Evolutionary conservation across 2,329 filamentous ascomycete species (phyloP).

Genomic region (Phyllosticta paracitricarpa): DNA sequence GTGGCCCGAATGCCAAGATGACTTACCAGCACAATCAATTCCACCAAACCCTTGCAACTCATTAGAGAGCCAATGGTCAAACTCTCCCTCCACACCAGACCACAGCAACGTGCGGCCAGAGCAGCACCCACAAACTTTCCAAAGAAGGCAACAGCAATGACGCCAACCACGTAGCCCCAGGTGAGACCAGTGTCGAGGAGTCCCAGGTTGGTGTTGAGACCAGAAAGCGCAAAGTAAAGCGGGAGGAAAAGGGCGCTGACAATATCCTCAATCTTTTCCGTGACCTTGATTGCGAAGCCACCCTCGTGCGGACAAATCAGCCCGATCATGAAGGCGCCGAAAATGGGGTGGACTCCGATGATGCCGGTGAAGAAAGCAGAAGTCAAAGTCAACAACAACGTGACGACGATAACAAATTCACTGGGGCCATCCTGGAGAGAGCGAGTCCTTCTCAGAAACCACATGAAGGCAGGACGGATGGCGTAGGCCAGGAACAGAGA

Average conservation of each 20-base stretch:
- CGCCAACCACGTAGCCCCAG: slow-evolving; percentile 82
- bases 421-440: slow-evolving; percentile 81
- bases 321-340: slow-evolving; percentile 82
- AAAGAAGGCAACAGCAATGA: slow-evolving; percentile 70
- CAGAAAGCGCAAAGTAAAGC: slow-evolving; percentile 87
- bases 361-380: slow-evolving; percentile 83
- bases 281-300: slow-evolving; percentile 82
- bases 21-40: slow-evolving; percentile 82
- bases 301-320: slow-evolving; percentile 84
- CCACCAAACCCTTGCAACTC: slow-evolving; percentile 94
- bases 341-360: slow-evolving; percentile 90
- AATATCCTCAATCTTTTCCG: slow-evolving; percentile 89
- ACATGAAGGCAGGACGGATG: slow-evolving; percentile 65
- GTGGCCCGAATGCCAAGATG: too few relatives aligned
- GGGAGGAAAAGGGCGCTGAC: slow-evolving; percentile 76
- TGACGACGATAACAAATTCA: slow-evolving; percentile 74
- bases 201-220: slow-evolving; percentile 78
- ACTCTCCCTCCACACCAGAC: slow-evolving; percentile 82
- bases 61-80: slow-evolving; percentile 81
- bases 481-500: slow-evolving; percentile 63
- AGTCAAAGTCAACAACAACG: slow-evolving; percentile 64
- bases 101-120: slow-evolving; percentile 63
- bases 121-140: slow-evolving; percentile 80
- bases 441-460: slow-evolving; percentile 61
- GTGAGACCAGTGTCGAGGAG: slow-evolving; percentile 70